Evolutionary conservation across 1,284 basidiomycete genomes (phyloP).

Genomic region (Peniophora sp.): DNA sequence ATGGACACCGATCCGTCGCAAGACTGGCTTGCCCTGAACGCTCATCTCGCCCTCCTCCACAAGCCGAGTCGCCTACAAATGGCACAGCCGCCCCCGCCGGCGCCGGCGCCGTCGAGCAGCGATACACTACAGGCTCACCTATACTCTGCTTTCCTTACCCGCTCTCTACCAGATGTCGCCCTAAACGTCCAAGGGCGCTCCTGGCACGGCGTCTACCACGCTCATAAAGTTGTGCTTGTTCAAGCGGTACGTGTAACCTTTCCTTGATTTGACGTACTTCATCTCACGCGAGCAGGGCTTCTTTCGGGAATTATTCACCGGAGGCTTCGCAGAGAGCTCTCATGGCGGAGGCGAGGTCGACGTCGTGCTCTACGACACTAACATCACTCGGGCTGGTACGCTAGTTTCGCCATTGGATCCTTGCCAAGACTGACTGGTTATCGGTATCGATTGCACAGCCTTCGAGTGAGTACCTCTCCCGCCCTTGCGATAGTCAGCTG

Average conservation of each 20-base stretch:
- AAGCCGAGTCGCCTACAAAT: neutral
- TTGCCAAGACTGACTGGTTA: constrained; percentile 6
- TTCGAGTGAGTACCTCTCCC: constrained; percentile 45
- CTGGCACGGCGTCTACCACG: constrained; percentile 70
- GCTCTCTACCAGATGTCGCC: constrained; percentile 69
- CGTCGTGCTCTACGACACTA: constrained; percentile 75
- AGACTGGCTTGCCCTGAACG: neutral
- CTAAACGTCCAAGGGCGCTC: constrained; percentile 55
- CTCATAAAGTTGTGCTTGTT: constrained; percentile 80
- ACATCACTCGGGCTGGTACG: constrained; percentile 78
- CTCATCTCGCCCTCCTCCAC: constrained; percentile 9
- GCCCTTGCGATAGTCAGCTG: neutral
- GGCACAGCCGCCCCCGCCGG: neutral
- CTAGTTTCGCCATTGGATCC: constrained; percentile 8
- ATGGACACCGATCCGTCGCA: no score
- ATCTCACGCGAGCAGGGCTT: constrained; percentile 48
- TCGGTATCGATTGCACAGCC: constrained; percentile 27
- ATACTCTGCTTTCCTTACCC: constrained; percentile 65
- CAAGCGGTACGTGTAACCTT: constrained; percentile 57
- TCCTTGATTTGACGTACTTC: constrained; percentile 1
- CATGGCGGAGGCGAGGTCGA: constrained; percentile 39
- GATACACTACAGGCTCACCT: constrained; percentile 56
- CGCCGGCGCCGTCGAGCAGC: neutral
- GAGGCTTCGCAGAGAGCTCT: constrained; percentile 57
- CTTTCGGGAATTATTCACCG: constrained; percentile 78